Evolutionary conservation across 352 stramenopile genomes (phyloP), one percentile per base, ranked within the genome.

Genomic region (Globisporangium irregulare): DNA sequence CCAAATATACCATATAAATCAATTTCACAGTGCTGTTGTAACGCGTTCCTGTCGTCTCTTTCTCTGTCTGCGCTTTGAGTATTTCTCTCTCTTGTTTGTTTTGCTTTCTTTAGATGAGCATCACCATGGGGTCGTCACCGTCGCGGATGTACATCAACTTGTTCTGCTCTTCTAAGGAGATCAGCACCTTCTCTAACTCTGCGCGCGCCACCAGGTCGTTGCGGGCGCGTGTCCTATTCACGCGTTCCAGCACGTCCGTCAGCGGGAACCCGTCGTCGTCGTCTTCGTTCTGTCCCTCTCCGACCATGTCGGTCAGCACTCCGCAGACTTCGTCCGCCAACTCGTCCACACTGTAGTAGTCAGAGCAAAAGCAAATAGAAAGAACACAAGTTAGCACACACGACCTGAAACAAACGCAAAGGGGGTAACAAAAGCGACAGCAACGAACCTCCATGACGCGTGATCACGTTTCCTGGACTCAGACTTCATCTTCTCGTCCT

Each of bases 91-190:
- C 9, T 10, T 20, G 18, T 4, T 29, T 24, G 6, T 56, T 38
- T n/a, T 24, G n/a, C 29, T 20, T 27, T 22, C 32, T 48, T 86
- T 91, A 96, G 73, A 96, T 86, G 78, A 96, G 81, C 85, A 96
- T 93, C 50, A 96, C 76, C 73, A 88, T 81, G 27, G 87, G 87
- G 55, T 91, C 86, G 53, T 86, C 86, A 66, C 81, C 83, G 72
- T 94, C 88, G 68, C 80, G 85, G 61, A 96, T 82, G 73, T 92
- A 96, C 89, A 96, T 96, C 77, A 96, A 73, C 75, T 94, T 94
- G 81, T 96, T 96, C 76, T 94, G 76, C 68, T 92, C 78, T 62
- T 96, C 89, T 59, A 95, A 77, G 64, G 86, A 78, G 61, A 86
- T 67, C 63, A 95, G 71, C 58, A 94, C 80, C 59, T 80, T 76